Conservation (phyloP, 2,329 filamentous ascomycete species). For the Phialophora expanda region DNA sequence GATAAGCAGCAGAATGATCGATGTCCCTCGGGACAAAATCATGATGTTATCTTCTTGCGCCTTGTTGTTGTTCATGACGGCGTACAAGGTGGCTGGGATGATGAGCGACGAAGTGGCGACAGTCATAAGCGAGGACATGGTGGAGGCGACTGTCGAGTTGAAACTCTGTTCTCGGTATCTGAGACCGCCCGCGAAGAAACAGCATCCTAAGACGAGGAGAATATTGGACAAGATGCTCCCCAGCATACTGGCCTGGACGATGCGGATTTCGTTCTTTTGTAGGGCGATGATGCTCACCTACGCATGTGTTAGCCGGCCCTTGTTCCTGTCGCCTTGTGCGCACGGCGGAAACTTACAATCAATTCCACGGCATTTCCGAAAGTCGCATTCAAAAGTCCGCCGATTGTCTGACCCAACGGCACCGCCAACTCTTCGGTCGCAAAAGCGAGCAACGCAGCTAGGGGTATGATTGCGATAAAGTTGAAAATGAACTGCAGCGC, state of each 20-base stretch:
- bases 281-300: conserved; percentile 92
- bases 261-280: conserved; percentile 81
- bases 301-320: conserved; percentile 64
- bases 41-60: conserved; percentile 63
- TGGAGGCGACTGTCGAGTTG: conserved; percentile 57
- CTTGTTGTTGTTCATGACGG: conserved; percentile 58
- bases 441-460: conserved; percentile 67
- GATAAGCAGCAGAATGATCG: conserved; percentile 74
- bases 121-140: conserved; percentile 71
- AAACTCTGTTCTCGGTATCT: conserved; percentile 70
- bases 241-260: conserved; percentile 98
- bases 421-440: conserved; percentile 67
- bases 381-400: conserved; percentile 68
- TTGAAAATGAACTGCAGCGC: conserved; percentile 66
- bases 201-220: conserved; percentile 81
- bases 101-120: conserved; percentile 78
- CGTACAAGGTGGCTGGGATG: conserved; percentile 76
- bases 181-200: conserved; percentile 76
- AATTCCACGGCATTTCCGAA: conserved; percentile 71
- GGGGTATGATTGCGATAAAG: conserved; percentile 68
- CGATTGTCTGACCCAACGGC: conserved; percentile 65
- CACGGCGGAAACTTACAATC: conserved; percentile 69
- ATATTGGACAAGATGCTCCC: conserved; percentile 95
- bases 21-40: conserved; percentile 74
- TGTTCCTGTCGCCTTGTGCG: conserved; percentile 74